phyloP scores from a whole-genome alignment of 176 grass and related monocot species.

The Cenchrus purpureus region DNA sequence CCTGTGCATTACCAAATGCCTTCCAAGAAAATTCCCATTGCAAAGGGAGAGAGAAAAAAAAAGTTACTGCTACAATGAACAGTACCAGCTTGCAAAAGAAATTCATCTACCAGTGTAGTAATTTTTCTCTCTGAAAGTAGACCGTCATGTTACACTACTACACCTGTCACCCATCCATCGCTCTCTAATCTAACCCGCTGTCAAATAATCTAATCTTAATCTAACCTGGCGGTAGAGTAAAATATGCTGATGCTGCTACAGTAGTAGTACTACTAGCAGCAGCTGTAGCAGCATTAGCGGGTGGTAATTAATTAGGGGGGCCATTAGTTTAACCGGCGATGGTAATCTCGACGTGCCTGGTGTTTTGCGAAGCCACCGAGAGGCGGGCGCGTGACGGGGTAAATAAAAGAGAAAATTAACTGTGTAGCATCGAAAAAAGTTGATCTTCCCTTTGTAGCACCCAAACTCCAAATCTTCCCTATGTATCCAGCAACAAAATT shows the following conservation, averaged over 20 bases:
- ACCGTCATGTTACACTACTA: neutral
- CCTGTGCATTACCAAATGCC: neutral
- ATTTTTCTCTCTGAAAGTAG: neutral
- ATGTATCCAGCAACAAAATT: too few species aligned
- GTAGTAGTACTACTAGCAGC: too few species aligned
- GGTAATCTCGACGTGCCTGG: slow-evolving; percentile 41
- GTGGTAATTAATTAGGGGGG: neutral
- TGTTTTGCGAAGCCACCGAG: slow-evolving; percentile 23
- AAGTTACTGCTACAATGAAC: neutral
- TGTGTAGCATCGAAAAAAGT: too few species aligned
- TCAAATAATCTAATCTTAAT: neutral
- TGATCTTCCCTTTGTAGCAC: too few species aligned
- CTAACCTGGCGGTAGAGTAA: neutral
- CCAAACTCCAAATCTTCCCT: too few species aligned
- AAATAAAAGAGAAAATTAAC: too few species aligned
- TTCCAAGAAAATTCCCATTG: neutral
- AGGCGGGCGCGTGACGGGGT: slow-evolving; percentile 7
- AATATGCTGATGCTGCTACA: too few species aligned
- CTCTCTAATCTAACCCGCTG: neutral
- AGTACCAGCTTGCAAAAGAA: neutral
- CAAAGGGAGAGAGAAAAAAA: neutral
- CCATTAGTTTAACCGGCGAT: neutral
- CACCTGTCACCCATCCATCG: slow-evolving; percentile 6
- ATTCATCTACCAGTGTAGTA: too few species aligned
- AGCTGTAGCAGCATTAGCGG: neutral